phyloP scores from a whole-genome alignment of 177 flowering plant species.

The Telopea speciosissima region DNA sequence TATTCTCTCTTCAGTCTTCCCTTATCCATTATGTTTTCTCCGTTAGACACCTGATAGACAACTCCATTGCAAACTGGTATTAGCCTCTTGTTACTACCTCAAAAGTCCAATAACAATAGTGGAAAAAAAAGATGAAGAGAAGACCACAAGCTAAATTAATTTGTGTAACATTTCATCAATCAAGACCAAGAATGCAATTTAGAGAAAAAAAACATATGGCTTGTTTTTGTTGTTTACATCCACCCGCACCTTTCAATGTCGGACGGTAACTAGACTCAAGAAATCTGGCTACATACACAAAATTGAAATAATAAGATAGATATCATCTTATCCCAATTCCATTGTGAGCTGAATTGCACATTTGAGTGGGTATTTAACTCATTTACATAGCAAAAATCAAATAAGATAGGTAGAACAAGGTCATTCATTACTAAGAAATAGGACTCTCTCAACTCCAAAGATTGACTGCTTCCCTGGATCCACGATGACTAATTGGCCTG shows the following conservation, averaged over 20 bases:
- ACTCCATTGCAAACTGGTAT: too few species aligned
- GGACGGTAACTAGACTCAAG: background rate
- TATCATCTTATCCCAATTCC: background rate
- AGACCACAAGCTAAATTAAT: too few species aligned
- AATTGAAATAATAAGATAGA: background rate
- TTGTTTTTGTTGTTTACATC: background rate
- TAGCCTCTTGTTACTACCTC: too few species aligned
- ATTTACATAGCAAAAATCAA: too few species aligned
- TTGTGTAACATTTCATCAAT: too few species aligned
- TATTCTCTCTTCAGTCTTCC: background rate
- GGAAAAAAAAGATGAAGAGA: too few species aligned
- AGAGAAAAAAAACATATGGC: too few species aligned
- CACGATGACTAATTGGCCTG: constrained; percentile 16
- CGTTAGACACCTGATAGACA: too few species aligned
- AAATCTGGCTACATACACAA: background rate
- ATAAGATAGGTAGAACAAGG: too few species aligned
- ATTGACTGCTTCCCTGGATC: constrained; percentile 12
- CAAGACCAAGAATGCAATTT: too few species aligned
- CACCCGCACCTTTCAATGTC: background rate
- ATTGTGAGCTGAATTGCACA: background rate
- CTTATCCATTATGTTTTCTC: background rate
- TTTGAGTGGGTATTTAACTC: background rate
- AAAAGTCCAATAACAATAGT: too few species aligned
- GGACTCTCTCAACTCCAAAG: constrained; percentile 22
- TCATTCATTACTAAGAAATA: constrained; percentile 13